A percentile compares a stretch with the other conserved stretches of the same genome.
Conservation (phyloP, 225 moss, liverwort and hornwort species). For the Marchantia polymorpha region DNA sequence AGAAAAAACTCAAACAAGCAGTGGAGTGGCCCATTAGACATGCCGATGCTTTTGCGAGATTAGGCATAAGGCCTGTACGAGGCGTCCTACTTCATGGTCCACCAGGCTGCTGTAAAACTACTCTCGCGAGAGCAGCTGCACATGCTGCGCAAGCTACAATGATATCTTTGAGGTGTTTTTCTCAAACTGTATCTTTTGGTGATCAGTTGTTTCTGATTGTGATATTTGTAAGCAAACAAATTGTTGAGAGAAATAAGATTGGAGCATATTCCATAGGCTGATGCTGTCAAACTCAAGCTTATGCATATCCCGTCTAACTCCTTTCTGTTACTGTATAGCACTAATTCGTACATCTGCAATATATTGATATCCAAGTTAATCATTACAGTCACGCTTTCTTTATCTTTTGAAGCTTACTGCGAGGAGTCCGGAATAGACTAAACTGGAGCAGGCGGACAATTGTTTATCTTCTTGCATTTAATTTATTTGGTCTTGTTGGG, state of each 20-base stretch:
- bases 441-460: background rate
- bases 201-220: background rate
- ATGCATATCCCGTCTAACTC: background rate
- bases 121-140: slow-evolving; percentile 90
- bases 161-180: slow-evolving; percentile 72
- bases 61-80: slow-evolving; percentile 83
- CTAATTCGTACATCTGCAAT: background rate
- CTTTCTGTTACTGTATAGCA: background rate
- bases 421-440: background rate
- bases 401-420: background rate
- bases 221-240: too few species aligned
- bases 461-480: background rate
- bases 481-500: background rate
- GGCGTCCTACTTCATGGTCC: slow-evolving; percentile 97
- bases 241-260: background rate
- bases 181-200: background rate
- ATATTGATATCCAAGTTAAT: background rate
- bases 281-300: background rate
- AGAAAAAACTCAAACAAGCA: slow-evolving; percentile 78
- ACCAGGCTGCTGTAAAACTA: slow-evolving; percentile 96
- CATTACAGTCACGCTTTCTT: background rate
- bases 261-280: background rate
- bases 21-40: slow-evolving; percentile 99
- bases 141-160: slow-evolving; percentile 88
- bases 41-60: slow-evolving; percentile 71